Base-by-base conservation (phyloP, 177 flowering plant genomes). In the Vitis hybrid region DNA sequence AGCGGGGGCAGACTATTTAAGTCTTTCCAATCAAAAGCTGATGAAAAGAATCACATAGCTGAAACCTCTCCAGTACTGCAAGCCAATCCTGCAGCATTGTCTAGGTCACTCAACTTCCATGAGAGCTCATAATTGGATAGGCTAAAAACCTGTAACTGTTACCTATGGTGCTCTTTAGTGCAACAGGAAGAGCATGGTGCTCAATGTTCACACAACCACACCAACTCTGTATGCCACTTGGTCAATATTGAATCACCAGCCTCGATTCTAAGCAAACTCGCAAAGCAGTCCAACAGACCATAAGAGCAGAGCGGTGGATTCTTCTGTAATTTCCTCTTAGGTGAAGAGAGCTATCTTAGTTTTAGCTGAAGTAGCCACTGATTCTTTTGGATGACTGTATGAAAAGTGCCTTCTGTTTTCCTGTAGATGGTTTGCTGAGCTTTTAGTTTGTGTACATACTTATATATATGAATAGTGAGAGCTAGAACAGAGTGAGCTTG, bases 61-160 rank as follows among this genome's bases (percentile, higher is more conserved):
- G 76, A 73, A 64, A 13, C 81, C 14, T 79, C 80, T 72, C 68
- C 84, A 7, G 81, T 69, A 30, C 68, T 85, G 50, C 77, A 74
- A 54, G 84, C 83, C 59, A 85, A 85, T 64, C 88, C 88, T 50
- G 86, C 85, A 7, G 88, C 88, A 48, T 73, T 82, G 68, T 83
- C 82, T 11, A 72, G 88, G 52, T 85, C 88, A 15, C 30, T 80
- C 58, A 78, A 77, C 30, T 85, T 85, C 70, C 88, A 77, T 18
- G 88, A 85, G 76, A 79, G 69, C 58, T 74, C 84, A n/a, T 81
- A 57, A 72, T 18, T 52, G 17, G 10, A 49, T 11, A 65, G 63
- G 14, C 17, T 12, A 24, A 21, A 17, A 58, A 14, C 50, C 30
- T 50, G 5, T 50, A 32, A 9, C 63, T 11, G 32, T 11, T 20